Base-by-base conservation (phyloP, 805 yeast species). In the Candida nitratophila region DNA sequence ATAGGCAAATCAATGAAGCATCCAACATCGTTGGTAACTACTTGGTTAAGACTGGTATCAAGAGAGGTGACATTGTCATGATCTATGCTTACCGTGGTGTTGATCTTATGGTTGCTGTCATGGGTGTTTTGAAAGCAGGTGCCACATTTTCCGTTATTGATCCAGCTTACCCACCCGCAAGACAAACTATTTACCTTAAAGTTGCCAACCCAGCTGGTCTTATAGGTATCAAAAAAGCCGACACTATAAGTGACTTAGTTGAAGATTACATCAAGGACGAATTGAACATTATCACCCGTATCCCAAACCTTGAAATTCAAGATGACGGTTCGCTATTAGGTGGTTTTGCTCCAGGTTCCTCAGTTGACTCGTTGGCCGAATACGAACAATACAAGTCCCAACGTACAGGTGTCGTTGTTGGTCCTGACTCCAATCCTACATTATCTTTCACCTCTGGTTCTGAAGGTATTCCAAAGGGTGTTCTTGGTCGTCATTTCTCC, bases 381-480 rank as follows among this genome's bases (percentile, higher is more conserved):
- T 77, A 71, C 49, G 68, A 69, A 42, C 57, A 66, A 40, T 70
- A 63, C 52, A 75, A 72, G 50, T 70, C 73, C 43, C 64, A 73
- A 31, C 77, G 88, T 44, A 84, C 96, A 1, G 96, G 96, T 34
- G 93, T 93, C 10, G 66, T 82, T 37, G 98, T 93, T 32, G 99
- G 99, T 1, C 99, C 99, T 3, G 99, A 93, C 63, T 83, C 93
- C 34, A 91, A 91, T 57, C 99, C 99, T 41, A 93, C 99, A 8
- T 72, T 93, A 43, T 86, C 96, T 0, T 93, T 93, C 68, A 93
- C 99, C 6, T 86, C 96, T 19, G 99, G 99, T 29, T 86, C 96
- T 7, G 99, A 93, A 65, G 99, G 99, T 64, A 73, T 91, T 50
- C 99, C 99, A 54, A 93, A 93, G 68, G 99, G 99, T 71, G 99